phyloP scores from a whole-genome alignment of 108 stramenopile species.

The Pseudonitzschia pungens region DNA sequence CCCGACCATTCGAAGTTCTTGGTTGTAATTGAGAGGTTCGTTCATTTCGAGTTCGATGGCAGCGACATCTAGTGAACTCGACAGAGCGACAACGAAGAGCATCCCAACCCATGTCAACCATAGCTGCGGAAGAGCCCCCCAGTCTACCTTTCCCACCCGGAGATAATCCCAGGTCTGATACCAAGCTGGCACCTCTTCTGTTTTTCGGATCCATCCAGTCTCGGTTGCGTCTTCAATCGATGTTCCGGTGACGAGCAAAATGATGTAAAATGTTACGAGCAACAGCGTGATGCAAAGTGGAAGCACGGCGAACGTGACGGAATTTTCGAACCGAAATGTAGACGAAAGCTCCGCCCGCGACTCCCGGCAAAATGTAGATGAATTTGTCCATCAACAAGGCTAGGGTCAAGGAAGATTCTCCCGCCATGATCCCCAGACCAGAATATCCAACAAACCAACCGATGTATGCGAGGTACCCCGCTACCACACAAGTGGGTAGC shows the following conservation, averaged over 20 bases:
- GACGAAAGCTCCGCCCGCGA: constrained; percentile 75
- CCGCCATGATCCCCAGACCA: constrained; percentile 80
- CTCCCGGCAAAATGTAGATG: constrained; percentile 75
- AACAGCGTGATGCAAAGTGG: constrained; percentile 78
- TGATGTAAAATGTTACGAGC: constrained; percentile 75
- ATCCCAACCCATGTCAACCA: constrained; percentile 72
- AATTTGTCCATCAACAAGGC: constrained; percentile 44
- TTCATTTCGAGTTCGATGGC: constrained; percentile 97
- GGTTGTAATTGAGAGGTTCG: constrained; percentile 90
- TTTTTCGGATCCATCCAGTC: constrained; percentile 78
- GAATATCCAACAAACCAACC: constrained; percentile 96
- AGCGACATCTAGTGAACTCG: constrained; percentile 93
- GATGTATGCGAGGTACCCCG: constrained; percentile 98
- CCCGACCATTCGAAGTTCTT: constrained; percentile 89
- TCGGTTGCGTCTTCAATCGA: constrained; percentile 69
- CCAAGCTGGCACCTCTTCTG: constrained; percentile 63
- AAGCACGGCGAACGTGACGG: constrained; percentile 78
- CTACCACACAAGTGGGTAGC: constrained; percentile 93
- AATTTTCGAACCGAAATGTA: constrained; percentile 70
- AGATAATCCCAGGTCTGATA: constrained; percentile 84
- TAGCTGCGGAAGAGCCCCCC: constrained; percentile 70
- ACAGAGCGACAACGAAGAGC: constrained; percentile 95
- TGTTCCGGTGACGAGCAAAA: constrained; percentile 50
- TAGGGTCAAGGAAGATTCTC: constrained; percentile 40
- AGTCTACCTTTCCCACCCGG: constrained; percentile 74